phyloP scores from a whole-genome alignment of 2,329 filamentous ascomycete species.

The Clarireedia homoeocarpa region DNA sequence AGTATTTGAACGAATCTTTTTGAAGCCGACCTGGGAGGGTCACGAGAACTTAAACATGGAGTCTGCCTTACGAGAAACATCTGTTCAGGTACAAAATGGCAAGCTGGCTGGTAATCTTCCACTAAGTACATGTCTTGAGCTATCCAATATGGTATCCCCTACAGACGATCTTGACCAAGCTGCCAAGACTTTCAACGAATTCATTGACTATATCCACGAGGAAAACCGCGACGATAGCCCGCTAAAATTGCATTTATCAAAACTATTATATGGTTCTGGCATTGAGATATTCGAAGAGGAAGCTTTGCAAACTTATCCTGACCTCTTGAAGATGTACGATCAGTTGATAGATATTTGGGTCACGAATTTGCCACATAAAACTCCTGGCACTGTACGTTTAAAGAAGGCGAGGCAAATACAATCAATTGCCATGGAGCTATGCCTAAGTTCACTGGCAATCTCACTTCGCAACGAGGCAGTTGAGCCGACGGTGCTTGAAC shows the following conservation, averaged over 20 bases:
- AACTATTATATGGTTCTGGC: constrained; percentile 14
- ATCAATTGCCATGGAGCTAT: constrained; percentile 25
- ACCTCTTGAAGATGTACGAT: constrained; percentile 26
- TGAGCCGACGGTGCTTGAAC: not conserved
- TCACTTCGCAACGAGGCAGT: constrained; percentile 17
- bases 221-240: constrained; percentile 10
- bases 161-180: constrained; percentile 23
- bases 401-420: constrained; percentile 25
- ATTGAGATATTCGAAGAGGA: constrained; percentile 5
- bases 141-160: constrained; percentile 15
- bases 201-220: constrained; percentile 17
- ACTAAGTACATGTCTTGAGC: constrained; percentile 15
- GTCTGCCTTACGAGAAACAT: constrained; percentile 2
- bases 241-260: constrained; percentile 16
- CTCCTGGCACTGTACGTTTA: constrained; percentile 20
- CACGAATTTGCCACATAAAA: constrained; percentile 20
- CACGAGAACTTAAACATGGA: not conserved
- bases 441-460: constrained; percentile 24
- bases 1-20: constrained; percentile 3
- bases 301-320: constrained; percentile 1
- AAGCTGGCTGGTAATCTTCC: constrained; percentile 10
- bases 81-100: constrained; percentile 3
- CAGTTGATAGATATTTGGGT: constrained; percentile 26
- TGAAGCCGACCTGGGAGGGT: not conserved
- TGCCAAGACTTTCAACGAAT: constrained; percentile 14